Percentiles rank a stretch among this genome's conserved stretches.
Conservation (phyloP, 768 basidiomycete species). For the Chlorophyllum brunneum region DNA sequence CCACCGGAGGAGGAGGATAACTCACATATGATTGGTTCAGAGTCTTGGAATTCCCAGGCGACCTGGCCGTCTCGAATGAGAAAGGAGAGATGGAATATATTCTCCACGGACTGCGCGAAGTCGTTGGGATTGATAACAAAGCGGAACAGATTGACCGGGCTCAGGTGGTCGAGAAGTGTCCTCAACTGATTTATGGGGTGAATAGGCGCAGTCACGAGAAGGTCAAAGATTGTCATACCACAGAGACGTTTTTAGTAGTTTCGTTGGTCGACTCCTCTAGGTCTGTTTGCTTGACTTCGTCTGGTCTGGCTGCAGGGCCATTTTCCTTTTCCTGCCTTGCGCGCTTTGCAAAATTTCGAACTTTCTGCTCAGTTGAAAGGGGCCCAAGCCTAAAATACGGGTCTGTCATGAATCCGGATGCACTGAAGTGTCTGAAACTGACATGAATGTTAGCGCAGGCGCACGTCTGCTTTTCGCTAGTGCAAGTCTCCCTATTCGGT, state of each 20-base stretch:
- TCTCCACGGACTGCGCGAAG: constrained; percentile 94
- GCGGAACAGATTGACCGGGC: constrained; percentile 72
- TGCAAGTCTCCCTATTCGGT: constrained; percentile 79
- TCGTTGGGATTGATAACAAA: constrained; percentile 88
- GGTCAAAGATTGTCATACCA: constrained; percentile 39
- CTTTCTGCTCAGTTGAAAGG: constrained; percentile 81
- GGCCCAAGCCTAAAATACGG: constrained; percentile 78
- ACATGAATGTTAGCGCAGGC: constrained; percentile 89
- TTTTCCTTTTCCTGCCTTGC: constrained; percentile 70
- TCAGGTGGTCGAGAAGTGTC: constrained; percentile 44
- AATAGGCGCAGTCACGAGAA: not conserved
- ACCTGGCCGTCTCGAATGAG: constrained; percentile 83
- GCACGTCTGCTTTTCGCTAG: constrained; percentile 77
- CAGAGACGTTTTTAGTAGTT: constrained; percentile 80
- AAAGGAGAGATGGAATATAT: constrained; percentile 93
- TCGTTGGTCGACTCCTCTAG: constrained; percentile 83
- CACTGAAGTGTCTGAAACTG: constrained; percentile 20
- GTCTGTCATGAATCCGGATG: not conserved
- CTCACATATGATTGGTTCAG: constrained; percentile 76
- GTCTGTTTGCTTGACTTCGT: constrained; percentile 80
- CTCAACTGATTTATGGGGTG: constrained; percentile 45
- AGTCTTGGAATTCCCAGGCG: constrained; percentile 65
- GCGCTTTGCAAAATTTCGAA: constrained; percentile 55
- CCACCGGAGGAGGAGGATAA: constrained; percentile 3
- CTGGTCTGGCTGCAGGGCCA: constrained; percentile 64